Evolutionary conservation across 2,329 filamentous ascomycete species (phyloP), one percentile per base, ranked within the genome.

Genomic region (Pseudogymnoascus sp.): DNA sequence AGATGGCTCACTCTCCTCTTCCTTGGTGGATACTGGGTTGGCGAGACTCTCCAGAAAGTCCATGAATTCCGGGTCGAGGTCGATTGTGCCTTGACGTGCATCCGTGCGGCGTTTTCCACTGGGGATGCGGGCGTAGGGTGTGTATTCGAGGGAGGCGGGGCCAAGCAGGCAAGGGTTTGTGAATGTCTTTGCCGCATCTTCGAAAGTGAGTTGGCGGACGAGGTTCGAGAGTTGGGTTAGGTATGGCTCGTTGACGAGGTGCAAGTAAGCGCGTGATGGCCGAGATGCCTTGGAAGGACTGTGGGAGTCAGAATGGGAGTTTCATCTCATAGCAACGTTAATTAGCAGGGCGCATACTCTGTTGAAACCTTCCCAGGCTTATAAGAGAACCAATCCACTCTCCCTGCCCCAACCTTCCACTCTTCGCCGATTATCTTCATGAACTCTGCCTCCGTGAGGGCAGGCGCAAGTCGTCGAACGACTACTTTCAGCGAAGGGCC

Each of bases 21-120:
- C 79, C 59, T 79, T 82, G 4, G 76, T 68, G 1, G 76, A 75
- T 7, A 74, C 73, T 1, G 83, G 83, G 67, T 95, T 91, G 1
- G 92, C 95, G 54, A 97, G 81, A 60, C 84, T 88, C 72, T 95
- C 89, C 6, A 99, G 81, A 72, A 97, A 99, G 25, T 87, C 85
- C 78, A 97, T 95, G 68, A 97, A 99, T 68, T 97, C 94, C 0
- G 90, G 86, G 70, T 99, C 94, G 71, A 96, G 91, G 69, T 99
- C 94, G 66, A 99, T 97, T 2, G 91, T 96, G 60, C 93, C 94
- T 72, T 96, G 90, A 12, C 92, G 86, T 60, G 86, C 85, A 77
- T 99, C 94, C 60, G 85, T 83, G 34, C 91, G 86, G 58, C 84
- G 83, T 72, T 90, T 90, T 35, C 80, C 83, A 62, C 83, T 84